A percentile compares a stretch with the other conserved stretches of the same genome.
Conservation (phyloP, 2,329 filamentous ascomycete species). For the Talaromyces sp. region DNA sequence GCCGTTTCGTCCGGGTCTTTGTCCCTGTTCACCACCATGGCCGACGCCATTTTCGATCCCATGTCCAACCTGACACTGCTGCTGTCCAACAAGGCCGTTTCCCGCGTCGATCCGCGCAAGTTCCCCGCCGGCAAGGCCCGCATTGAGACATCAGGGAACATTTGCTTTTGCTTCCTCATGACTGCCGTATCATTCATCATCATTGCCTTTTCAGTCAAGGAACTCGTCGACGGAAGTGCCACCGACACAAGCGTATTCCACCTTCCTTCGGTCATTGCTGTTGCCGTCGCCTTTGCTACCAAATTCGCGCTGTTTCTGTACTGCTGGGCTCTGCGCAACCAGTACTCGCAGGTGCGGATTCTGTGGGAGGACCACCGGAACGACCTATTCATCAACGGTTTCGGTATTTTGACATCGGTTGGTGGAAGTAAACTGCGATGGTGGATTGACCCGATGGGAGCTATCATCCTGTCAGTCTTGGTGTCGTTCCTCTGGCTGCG, state of each 20-base stretch:
- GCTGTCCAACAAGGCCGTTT: constrained; percentile 79
- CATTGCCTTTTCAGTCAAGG: constrained; percentile 76
- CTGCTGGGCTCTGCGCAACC: constrained; percentile 85
- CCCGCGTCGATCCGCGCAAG: constrained; percentile 74
- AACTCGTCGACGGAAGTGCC: constrained; percentile 52
- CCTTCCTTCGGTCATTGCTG: constrained; percentile 77
- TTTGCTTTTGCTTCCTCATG: constrained; percentile 96
- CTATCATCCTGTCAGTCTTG: constrained; percentile 72
- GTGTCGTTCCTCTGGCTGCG: constrained; percentile 77
- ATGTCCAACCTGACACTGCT: constrained; percentile 84
- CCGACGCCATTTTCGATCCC: constrained; percentile 90
- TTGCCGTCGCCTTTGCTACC: constrained; percentile 75
- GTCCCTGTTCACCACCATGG: constrained; percentile 96
- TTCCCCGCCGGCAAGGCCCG: constrained; percentile 92
- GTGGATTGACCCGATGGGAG: constrained; percentile 94
- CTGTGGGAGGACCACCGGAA: constrained; percentile 97
- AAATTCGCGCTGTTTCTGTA: constrained; percentile 83
- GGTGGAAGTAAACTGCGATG: constrained; percentile 81
- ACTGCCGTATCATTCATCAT: constrained; percentile 85
- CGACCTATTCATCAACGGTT: constrained; percentile 92
- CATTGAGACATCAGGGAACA: constrained; percentile 93
- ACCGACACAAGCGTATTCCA: constrained; percentile 63
- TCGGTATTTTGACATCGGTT: constrained; percentile 86
- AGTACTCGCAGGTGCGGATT: constrained; percentile 86
- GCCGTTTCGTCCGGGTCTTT: constrained; percentile 84